Base-by-base conservation (phyloP, 2,329 filamentous ascomycete species). In the Aschersonia sp. region DNA sequence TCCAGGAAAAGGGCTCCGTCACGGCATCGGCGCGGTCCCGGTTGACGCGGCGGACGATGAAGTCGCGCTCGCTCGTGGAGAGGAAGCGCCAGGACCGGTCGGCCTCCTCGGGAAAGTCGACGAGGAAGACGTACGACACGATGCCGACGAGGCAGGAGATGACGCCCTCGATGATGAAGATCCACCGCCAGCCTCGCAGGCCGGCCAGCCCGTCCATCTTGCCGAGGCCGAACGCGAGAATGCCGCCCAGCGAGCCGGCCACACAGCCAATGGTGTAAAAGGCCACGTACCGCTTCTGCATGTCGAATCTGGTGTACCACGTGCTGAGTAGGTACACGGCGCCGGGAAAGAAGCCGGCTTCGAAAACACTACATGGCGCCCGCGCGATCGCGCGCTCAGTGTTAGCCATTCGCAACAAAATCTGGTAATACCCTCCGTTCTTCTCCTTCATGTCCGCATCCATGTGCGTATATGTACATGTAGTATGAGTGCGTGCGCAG, bases 271-370 rank as follows among this genome's bases (percentile, higher is more conserved):
- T 33, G 14, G 12, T 14, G 30, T 29, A 12, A 12, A 40, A 41
- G 12, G 35, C 12, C 14, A 30, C 14, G 14, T 12, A 5, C 22
- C 33, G 35, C 7, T 5, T 30, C 11, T 2, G 6, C 12, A 31
- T 6, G 71, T 69, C 61, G 77, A 75, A 81, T 61, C 79, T 65
- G 0, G 79, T 81, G 57, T 84, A 85, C 81, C 81, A 87, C 37
- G 79, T 84, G 50, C 76, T 81, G n/a, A 87, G 71, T 5, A 87
- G 66, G 57, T 85, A 87, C 0, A 84, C 79, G 46, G 76, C 81
- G 46, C 76, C 76, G 0, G 82, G 81, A 61, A 86, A 87, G 63
- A 83, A 85, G 0, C 82, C 78, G n/a, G 78, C 75, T 59, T 86
- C 82, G 30, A 85, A 69, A 2, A 81, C 22, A 22, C 22, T 22